Conservation (phyloP, 208 protist genomes). For the Polymyxa betae region DNA sequence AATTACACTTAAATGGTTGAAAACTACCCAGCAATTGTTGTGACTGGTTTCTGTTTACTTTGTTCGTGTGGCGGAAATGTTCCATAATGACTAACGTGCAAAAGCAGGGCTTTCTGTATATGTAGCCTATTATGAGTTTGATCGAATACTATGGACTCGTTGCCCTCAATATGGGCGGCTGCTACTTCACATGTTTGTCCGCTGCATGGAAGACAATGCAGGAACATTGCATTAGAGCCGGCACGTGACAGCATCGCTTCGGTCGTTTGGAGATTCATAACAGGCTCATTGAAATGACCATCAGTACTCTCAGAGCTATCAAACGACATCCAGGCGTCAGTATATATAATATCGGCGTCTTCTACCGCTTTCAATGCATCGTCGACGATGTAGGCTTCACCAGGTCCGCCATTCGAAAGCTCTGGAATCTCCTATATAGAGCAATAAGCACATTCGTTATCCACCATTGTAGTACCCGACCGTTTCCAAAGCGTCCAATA, state of each 20-base stretch:
- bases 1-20: too few relatives aligned
- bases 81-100: background rate
- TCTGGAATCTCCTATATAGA: background rate
- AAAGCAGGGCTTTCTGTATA: background rate
- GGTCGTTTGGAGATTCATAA: background rate
- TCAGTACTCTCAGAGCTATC: slow-evolving; percentile 25
- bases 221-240: background rate
- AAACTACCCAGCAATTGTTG: too few relatives aligned
- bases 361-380: background rate
- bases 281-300: background rate
- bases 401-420: background rate
- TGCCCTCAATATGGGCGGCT: slow-evolving; percentile 28
- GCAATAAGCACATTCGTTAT: background rate
- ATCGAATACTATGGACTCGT: slow-evolving; percentile 8
- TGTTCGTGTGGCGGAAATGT: background rate
- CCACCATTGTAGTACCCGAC: background rate
- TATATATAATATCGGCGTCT: slow-evolving; percentile 25
- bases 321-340: slow-evolving; percentile 2
- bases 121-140: background rate
- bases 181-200: background rate
- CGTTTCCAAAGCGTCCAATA: background rate
- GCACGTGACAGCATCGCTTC: background rate
- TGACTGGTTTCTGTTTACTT: background rate
- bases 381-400: background rate
- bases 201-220: slow-evolving; percentile 38